These are phyloP conservation scores for Phytophthora europaea DNA, from an alignment of 352 stramenopile genomes.

Conservation along the genomic window DNA sequence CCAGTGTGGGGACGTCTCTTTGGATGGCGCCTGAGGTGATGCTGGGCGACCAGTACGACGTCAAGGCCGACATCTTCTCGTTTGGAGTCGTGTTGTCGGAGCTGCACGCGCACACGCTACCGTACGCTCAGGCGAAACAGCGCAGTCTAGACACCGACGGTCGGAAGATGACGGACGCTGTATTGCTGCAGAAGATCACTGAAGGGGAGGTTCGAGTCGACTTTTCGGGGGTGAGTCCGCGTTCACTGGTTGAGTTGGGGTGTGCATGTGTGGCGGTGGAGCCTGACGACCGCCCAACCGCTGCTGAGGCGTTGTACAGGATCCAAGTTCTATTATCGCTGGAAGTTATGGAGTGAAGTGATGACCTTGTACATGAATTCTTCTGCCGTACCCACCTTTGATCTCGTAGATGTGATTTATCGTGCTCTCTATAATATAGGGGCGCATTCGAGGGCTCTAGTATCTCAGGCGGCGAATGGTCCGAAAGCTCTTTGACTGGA, in stretches of 20 bases:
- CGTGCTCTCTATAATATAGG: neutral
- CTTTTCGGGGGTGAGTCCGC: slow-evolving; percentile 21
- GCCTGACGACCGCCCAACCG: slow-evolving; percentile 12
- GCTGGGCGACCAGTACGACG: slow-evolving; percentile 14
- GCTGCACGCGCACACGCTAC: slow-evolving; percentile 54
- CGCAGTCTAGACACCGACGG: slow-evolving; percentile 6
- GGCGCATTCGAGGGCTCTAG: neutral
- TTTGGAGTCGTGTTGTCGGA: slow-evolving; percentile 47
- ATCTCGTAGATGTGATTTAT: neutral
- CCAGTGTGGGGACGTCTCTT: slow-evolving; percentile 12
- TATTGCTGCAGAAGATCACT: slow-evolving; percentile 27
- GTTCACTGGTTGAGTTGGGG: slow-evolving; percentile 12
- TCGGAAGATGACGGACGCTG: slow-evolving; percentile 16
- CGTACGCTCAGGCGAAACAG: slow-evolving; percentile 50
- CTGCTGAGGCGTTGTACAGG: slow-evolving; percentile 30
- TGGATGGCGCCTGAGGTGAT: slow-evolving; percentile 23
- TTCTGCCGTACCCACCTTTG: neutral
- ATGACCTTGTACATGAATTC: neutral
- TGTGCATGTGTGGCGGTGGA: slow-evolving; percentile 25
- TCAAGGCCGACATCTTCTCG: slow-evolving; percentile 22
- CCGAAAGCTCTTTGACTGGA: neutral
- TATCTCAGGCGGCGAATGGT: neutral
- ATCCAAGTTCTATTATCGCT: neutral
- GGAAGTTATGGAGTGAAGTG: neutral
- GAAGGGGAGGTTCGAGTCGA: slow-evolving; percentile 22